Evolutionary conservation across 1,284 basidiomycete genomes (phyloP).

Genomic region (Cronartium quercuum): DNA sequence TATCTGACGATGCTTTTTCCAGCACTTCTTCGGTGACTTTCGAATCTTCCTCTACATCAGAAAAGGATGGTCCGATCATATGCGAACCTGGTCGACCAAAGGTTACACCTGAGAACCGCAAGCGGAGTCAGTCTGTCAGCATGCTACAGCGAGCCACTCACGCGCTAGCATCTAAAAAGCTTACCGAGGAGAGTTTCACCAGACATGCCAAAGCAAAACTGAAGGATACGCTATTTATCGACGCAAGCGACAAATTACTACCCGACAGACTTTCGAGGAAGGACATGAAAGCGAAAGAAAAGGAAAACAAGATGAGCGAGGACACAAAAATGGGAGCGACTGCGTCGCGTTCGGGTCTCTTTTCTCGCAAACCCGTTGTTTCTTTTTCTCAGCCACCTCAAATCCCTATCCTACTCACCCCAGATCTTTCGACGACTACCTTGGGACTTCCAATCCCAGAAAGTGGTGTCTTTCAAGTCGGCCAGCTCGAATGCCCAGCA

Average conservation of each 20-base stretch:
- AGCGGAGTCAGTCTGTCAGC: constrained; percentile 37
- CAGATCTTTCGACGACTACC: not conserved
- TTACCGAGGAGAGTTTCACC: constrained; percentile 2
- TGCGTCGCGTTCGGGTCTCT: constrained; percentile 22
- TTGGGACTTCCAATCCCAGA: not conserved
- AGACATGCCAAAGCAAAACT: not conserved
- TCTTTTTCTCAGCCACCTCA: constrained; percentile 1
- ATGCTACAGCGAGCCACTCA: constrained; percentile 36
- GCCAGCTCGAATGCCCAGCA: not conserved
- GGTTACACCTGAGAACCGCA: constrained; percentile 8
- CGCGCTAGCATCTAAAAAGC: constrained; percentile 26
- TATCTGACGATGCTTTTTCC: constrained; percentile 9
- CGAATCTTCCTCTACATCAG: constrained; percentile 6
- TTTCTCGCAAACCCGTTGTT: constrained; percentile 23
- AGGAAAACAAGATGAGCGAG: constrained; percentile 20
- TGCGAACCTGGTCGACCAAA: constrained; percentile 12
- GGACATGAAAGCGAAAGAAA: constrained; percentile 32
- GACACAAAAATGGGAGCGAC: constrained; percentile 10
- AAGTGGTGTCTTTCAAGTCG: not conserved
- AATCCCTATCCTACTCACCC: not conserved
- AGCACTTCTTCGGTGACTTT: constrained; percentile 11
- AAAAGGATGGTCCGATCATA: constrained; percentile 18
- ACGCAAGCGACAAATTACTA: constrained; percentile 14
- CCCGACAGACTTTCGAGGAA: constrained; percentile 31
- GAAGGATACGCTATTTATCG: constrained; percentile 8